Evolutionary conservation across 2,329 filamentous ascomycete genomes (phyloP).

Genomic region (Neopestalotiopsis sp.): DNA sequence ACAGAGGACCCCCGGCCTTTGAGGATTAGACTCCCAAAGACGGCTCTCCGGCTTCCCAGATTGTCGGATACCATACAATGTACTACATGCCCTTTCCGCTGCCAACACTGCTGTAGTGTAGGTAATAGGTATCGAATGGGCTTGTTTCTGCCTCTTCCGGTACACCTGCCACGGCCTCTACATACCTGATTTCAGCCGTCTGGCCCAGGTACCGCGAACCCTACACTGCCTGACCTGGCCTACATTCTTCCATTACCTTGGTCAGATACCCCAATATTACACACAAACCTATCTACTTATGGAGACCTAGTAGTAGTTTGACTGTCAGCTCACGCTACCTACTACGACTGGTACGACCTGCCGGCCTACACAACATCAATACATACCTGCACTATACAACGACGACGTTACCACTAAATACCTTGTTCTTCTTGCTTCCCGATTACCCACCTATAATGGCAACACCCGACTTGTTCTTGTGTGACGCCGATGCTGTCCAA

Average conservation of each 20-base stretch:
- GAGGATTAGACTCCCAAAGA: slow-evolving; percentile 11
- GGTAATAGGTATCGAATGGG: not conserved
- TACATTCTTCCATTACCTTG: too few species aligned
- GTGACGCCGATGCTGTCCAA: slow-evolving; percentile 12
- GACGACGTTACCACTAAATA: not conserved
- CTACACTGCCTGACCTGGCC: too few species aligned
- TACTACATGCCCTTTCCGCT: slow-evolving; percentile 7
- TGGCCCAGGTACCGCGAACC: too few species aligned
- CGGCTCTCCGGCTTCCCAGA: slow-evolving; percentile 17
- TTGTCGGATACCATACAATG: slow-evolving; percentile 9
- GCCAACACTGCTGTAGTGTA: not conserved
- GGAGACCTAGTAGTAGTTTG: too few species aligned
- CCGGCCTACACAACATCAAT: not conserved
- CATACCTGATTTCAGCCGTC: too few species aligned
- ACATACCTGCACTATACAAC: not conserved
- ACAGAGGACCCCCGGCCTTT: slow-evolving; percentile 1
- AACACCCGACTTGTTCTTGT: not conserved
- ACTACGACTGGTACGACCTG: not conserved
- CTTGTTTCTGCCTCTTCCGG: not conserved
- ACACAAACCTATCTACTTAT: too few species aligned
- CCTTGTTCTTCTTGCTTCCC: not conserved
- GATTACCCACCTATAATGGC: not conserved
- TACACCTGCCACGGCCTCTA: not conserved
- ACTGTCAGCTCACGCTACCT: too few species aligned
- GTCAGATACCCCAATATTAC: too few species aligned